A percentile compares a stretch with the other conserved stretches of the same genome.
Conservation (phyloP, 1,139 yeast genomes). For the Pichia sp. region DNA sequence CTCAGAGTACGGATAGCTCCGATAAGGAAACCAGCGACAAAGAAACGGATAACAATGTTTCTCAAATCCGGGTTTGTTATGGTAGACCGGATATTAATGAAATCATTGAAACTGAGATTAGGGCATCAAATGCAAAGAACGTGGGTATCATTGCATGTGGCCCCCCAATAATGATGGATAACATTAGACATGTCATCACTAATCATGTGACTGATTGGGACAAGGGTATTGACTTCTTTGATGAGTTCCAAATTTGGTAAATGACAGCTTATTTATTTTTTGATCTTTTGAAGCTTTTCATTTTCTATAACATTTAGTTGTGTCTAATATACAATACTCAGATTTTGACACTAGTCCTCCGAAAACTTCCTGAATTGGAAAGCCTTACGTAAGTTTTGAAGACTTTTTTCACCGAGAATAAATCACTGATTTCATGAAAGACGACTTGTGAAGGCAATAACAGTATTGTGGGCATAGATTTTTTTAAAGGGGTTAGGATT, state of each 20-base stretch:
- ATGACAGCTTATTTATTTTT: not conserved
- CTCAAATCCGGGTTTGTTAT: not conserved
- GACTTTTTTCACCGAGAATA: not conserved
- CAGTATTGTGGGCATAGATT: not conserved
- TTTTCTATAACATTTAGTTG: not conserved
- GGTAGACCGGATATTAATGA: conserved; percentile 38
- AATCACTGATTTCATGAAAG: too few relatives aligned
- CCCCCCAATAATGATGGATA: conserved; percentile 44
- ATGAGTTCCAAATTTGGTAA: conserved; percentile 24
- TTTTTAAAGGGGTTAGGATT: too few relatives aligned
- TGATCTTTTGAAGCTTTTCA: not conserved
- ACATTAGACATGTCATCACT: conserved; percentile 23
- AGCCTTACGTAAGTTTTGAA: not conserved
- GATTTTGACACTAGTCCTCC: too few relatives aligned
- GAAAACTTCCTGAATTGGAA: too few relatives aligned
- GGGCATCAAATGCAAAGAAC: conserved; percentile 34
- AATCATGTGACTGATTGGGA: conserved; percentile 12
- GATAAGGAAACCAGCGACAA: not conserved
- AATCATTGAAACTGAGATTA: conserved; percentile 35
- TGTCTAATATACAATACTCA: not conserved
- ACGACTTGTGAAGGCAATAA: not conserved
- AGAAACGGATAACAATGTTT: not conserved
- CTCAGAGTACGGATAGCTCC: not conserved
- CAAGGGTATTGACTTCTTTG: conserved; percentile 24
- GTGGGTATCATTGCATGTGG: conserved; percentile 43